Evolutionary conservation across 352 stramenopile species (phyloP).

Genomic region (Pythium coloratum): DNA sequence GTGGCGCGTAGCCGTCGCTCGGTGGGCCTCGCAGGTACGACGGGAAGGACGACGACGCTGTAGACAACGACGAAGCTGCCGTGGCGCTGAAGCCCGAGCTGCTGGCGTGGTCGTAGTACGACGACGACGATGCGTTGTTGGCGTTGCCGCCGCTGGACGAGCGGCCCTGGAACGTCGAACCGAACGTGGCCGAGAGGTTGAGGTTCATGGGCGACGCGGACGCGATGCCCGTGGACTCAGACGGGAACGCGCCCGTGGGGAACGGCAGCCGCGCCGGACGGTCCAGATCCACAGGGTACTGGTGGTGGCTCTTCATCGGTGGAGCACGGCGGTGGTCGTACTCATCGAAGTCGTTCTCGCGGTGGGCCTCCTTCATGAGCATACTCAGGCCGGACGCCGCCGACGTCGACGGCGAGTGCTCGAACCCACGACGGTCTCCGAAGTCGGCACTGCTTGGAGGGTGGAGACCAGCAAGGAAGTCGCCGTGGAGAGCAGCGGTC

Average conservation of each 20-base stretch:
- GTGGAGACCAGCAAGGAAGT: conserved; percentile 3
- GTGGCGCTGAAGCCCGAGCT: conserved; percentile 19
- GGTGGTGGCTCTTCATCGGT: conserved; percentile 8
- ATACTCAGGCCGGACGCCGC: conserved; percentile 17
- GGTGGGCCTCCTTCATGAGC: conserved; percentile 23
- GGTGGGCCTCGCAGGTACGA: conserved; percentile 43
- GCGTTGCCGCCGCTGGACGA: conserved; percentile 17
- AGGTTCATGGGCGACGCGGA: conserved; percentile 25
- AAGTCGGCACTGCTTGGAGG: not conserved
- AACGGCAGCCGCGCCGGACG: conserved; percentile 54
- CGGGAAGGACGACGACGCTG: conserved; percentile 31
- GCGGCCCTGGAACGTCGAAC: conserved; percentile 43
- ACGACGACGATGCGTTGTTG: conserved; percentile 22
- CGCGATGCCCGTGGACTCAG: conserved; percentile 33
- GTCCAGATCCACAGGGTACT: conserved; percentile 23
- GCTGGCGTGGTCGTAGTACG: conserved; percentile 33
- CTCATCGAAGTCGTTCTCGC: conserved; percentile 12
- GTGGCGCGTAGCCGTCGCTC: conserved; percentile 29
- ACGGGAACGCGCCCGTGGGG: conserved; percentile 59
- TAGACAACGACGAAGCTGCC: conserved; percentile 4
- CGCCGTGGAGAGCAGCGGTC: conserved; percentile 7
- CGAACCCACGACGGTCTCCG: not conserved
- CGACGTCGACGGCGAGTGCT: conserved; percentile 17
- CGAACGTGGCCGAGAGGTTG: conserved; percentile 28
- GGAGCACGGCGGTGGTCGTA: conserved; percentile 14